Conservation (phyloP, 2,329 filamentous ascomycete species). For the Colletotrichum caudatum region DNA sequence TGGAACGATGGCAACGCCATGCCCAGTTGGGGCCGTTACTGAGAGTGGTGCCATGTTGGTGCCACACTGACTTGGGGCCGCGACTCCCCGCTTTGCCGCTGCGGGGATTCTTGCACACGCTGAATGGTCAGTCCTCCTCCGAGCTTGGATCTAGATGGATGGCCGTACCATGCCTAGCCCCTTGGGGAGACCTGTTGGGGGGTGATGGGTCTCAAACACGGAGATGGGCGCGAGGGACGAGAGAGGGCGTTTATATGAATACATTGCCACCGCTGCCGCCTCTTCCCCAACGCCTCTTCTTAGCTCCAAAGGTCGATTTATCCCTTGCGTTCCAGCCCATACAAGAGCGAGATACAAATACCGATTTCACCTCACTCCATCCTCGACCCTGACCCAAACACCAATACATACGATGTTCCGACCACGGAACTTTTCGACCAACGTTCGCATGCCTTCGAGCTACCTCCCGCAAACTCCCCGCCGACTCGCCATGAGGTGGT, state of each 20-base stretch:
- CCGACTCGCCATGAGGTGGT: conserved; percentile 50
- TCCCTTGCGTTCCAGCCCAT: conserved; percentile 32
- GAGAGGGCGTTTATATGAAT: conserved; percentile 35
- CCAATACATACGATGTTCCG: conserved; percentile 29
- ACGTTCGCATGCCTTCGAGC: conserved; percentile 51
- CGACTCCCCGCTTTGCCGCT: conserved; percentile 38
- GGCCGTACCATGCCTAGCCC: conserved; percentile 9
- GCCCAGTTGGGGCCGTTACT: conserved; percentile 33
- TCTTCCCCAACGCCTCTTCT: conserved; percentile 13
- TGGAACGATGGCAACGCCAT: conserved; percentile 39
- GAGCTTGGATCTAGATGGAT: conserved; percentile 2
- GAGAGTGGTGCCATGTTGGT: conserved; percentile 39
- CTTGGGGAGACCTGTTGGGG: conserved; percentile 1
- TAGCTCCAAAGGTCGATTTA: conserved; percentile 23
- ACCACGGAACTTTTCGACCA: conserved; percentile 50
- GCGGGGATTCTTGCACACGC: conserved; percentile 22
- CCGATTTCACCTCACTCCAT: conserved; percentile 11
- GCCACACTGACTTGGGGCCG: conserved; percentile 33
- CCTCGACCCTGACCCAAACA: neutral
- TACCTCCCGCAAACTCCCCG: conserved; percentile 50
- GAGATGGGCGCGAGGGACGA: neutral
- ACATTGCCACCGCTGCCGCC: conserved; percentile 32
- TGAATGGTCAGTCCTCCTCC: conserved; percentile 2
- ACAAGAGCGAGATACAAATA: conserved; percentile 25
- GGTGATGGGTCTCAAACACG: no score